Conservation (phyloP, 176 grass and related monocot genomes). For the bread wheat (Triticum aestivum) region DNA sequence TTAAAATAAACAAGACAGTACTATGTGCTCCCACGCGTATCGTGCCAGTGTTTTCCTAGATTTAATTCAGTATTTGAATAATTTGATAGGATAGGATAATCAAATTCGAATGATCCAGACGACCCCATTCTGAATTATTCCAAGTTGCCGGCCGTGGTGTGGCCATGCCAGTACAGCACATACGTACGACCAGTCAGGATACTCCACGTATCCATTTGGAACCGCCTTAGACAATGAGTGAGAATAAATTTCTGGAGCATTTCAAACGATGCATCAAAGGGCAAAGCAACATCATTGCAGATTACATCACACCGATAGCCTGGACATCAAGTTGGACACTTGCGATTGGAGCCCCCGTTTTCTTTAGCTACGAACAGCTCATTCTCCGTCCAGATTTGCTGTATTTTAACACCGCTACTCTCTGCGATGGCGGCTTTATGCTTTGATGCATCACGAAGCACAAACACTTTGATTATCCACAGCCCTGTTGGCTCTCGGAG, state of each 20-base stretch:
- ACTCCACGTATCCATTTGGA: not conserved
- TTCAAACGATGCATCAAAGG: not conserved
- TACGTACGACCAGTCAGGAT: not conserved
- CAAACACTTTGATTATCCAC: not conserved
- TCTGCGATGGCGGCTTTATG: not conserved
- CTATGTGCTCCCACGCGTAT: too few species aligned
- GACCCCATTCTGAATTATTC: not conserved
- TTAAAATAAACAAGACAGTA: too few species aligned
- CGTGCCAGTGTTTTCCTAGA: not conserved
- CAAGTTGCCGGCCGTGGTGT: not conserved
- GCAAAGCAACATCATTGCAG: not conserved
- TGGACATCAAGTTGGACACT: not conserved
- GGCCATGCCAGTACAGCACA: conserved; percentile 2
- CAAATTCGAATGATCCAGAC: not conserved
- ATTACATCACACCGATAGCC: not conserved
- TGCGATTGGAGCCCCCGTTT: not conserved
- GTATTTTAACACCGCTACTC: not conserved
- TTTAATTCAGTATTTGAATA: not conserved
- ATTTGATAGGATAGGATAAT: not conserved
- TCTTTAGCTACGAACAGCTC: not conserved
- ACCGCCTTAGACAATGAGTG: not conserved
- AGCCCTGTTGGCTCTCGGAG: not conserved
- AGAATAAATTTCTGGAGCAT: not conserved
- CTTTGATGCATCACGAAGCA: conserved; percentile 3
- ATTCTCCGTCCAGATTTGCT: not conserved